These are phyloP conservation scores for Adansonia madagascariensis DNA, from an alignment of 441 rosid genomes.

Conservation along the genomic window DNA sequence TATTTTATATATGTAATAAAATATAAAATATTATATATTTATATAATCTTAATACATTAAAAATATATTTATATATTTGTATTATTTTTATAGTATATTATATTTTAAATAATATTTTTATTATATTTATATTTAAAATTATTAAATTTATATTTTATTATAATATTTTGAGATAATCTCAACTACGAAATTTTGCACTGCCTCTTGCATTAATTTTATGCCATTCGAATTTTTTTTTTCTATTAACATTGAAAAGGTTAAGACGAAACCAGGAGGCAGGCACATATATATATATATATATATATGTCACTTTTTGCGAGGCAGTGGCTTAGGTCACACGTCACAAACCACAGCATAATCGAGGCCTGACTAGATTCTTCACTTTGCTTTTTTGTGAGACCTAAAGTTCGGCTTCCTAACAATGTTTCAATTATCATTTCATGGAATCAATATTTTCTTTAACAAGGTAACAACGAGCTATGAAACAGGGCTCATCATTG, in stretches of 20 bases:
- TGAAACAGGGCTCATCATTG: not conserved
- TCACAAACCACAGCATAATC: not conserved
- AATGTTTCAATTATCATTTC: not conserved
- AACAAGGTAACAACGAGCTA: not conserved
- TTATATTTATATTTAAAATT: too few relatives aligned
- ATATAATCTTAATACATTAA: too few relatives aligned
- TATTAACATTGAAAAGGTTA: not conserved
- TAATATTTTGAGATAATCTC: not conserved
- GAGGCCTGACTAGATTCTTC: constrained; percentile 24
- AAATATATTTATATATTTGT: too few relatives aligned
- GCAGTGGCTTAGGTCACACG: constrained; percentile 32
- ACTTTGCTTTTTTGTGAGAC: not conserved
- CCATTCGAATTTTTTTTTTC: not conserved
- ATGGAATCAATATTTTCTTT: too few relatives aligned
- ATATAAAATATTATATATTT: too few relatives aligned
- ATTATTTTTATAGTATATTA: too few relatives aligned
- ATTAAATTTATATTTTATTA: not conserved
- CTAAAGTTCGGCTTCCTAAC: not conserved
- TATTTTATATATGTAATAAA: too few relatives aligned
- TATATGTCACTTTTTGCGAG: constrained; percentile 23
- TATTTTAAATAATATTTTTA: too few relatives aligned
- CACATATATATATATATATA: not conserved
- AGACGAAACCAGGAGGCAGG: constrained; percentile 20
- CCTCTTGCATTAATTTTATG: not conserved
- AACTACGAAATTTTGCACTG: constrained; percentile 9